These are phyloP conservation scores for Tylopilus sp. DNA, from an alignment of 1,284 basidiomycete genomes.

Conservation along the genomic window DNA sequence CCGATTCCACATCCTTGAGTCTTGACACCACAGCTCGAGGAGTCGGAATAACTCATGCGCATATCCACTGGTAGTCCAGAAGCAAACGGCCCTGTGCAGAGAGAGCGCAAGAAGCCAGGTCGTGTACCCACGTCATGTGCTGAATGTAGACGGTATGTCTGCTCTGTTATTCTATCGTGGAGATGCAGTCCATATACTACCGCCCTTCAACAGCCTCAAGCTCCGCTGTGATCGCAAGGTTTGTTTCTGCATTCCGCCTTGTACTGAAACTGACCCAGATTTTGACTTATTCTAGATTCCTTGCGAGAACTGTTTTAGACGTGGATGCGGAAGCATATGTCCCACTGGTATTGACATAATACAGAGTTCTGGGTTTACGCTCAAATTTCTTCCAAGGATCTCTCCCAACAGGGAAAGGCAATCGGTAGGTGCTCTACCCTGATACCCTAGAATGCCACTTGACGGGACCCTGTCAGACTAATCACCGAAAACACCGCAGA, in stretches of 20 bases:
- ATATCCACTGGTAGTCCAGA: constrained; percentile 13
- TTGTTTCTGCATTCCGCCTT: constrained; percentile 3
- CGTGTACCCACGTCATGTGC: constrained; percentile 66
- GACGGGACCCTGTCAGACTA: constrained; percentile 38
- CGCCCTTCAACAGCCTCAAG: constrained; percentile 50
- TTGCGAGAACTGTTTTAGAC: constrained; percentile 67
- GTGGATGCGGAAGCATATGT: constrained; percentile 69
- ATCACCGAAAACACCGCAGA: constrained; percentile 66
- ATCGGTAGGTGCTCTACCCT: constrained; percentile 37
- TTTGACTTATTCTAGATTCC: constrained; percentile 48
- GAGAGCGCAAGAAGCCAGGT: constrained; percentile 44
- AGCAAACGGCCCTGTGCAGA: constrained; percentile 13
- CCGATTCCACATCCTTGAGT: constrained; percentile 6
- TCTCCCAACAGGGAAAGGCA: constrained; percentile 57
- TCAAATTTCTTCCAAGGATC: constrained; percentile 38
- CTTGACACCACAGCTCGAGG: too few relatives aligned
- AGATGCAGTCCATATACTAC: neutral
- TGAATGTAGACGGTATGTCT: constrained; percentile 58
- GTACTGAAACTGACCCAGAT: neutral
- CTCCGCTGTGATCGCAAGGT: constrained; percentile 71
- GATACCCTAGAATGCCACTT: neutral
- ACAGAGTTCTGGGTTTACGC: constrained; percentile 1
- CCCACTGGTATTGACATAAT: constrained; percentile 52
- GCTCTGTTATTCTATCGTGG: too few relatives aligned
- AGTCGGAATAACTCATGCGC: neutral